Evolutionary conservation across 169 alveolate genomes (phyloP).

Genomic region (Eimeria falciformis): DNA sequence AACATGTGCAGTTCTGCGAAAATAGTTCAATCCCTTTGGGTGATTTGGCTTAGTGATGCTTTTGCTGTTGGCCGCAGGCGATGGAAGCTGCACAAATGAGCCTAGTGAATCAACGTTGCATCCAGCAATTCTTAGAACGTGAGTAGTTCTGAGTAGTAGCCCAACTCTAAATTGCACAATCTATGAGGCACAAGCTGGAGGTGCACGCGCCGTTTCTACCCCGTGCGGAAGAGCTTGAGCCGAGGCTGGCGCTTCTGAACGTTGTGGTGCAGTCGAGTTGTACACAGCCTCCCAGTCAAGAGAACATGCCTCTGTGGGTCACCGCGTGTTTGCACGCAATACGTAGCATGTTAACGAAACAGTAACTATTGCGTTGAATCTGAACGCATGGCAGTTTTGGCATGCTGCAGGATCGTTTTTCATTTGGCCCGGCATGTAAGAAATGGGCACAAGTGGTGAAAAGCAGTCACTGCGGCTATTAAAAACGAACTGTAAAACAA

Average conservation of each 20-base stretch:
- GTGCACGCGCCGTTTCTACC: neutral
- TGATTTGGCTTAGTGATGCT: neutral
- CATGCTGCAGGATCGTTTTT: too few relatives aligned
- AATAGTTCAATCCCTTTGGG: neutral
- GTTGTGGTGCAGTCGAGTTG: slow-evolving; percentile 47
- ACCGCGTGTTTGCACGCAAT: too few relatives aligned
- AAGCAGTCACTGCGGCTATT: too few relatives aligned
- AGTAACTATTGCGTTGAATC: too few relatives aligned
- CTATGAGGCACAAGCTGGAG: neutral
- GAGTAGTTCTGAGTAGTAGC: neutral
- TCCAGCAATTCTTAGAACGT: slow-evolving; percentile 64
- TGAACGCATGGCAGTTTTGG: too few relatives aligned
- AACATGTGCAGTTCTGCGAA: neutral
- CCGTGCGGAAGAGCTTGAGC: too few relatives aligned
- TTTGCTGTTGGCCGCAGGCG: slow-evolving; percentile 27
- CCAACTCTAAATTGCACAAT: neutral
- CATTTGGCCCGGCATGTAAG: neutral
- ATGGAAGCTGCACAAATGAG: slow-evolving; percentile 76
- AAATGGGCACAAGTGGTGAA: too few relatives aligned
- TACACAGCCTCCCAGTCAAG: slow-evolving; percentile 57
- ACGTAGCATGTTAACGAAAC: too few relatives aligned
- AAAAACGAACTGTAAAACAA: too few relatives aligned
- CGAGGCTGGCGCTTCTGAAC: too few relatives aligned
- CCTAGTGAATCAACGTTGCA: slow-evolving; percentile 10
- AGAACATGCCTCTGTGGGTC: slow-evolving; percentile 49